These are phyloP conservation scores for Kodamaea sp. DNA, from an alignment of 1,139 yeast genomes.

Conservation along the genomic window DNA sequence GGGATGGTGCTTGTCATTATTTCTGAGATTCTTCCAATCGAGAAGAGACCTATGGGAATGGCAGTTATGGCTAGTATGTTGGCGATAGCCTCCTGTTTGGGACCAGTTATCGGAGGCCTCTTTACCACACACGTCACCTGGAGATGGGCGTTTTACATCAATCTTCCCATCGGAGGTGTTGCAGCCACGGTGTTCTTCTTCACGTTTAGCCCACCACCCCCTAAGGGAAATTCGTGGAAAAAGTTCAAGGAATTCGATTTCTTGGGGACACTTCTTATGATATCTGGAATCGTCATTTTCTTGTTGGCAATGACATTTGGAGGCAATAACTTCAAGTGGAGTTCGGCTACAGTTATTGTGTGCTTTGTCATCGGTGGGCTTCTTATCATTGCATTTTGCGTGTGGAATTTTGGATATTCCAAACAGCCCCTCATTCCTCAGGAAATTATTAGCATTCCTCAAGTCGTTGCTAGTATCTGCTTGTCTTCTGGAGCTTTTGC, in stretches of 20 bases:
- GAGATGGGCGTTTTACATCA: conserved; percentile 81
- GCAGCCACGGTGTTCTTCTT: conserved; percentile 47
- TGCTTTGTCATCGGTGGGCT: conserved; percentile 59
- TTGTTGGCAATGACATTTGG: conserved; percentile 57
- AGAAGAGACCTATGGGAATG: conserved; percentile 55
- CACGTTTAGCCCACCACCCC: conserved; percentile 60
- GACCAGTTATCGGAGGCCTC: conserved; percentile 73
- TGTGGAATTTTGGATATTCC: conserved; percentile 52
- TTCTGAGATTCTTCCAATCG: conserved; percentile 63
- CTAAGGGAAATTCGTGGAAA: conserved; percentile 38
- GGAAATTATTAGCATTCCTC: conserved; percentile 38
- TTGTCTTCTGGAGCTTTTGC: conserved; percentile 22
- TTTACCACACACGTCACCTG: conserved; percentile 61
- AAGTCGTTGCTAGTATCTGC: conserved; percentile 39
- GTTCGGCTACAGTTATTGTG: conserved; percentile 55
- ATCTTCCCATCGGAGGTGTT: conserved; percentile 66
- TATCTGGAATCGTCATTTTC: conserved; percentile 43
- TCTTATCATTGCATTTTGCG: conserved; percentile 35
- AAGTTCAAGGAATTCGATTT: conserved; percentile 50
- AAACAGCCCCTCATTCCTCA: conserved; percentile 48
- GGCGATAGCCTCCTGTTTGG: conserved; percentile 57
- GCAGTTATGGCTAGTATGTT: conserved; percentile 54
- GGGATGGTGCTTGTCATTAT: conserved; percentile 59
- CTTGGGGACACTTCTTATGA: conserved; percentile 44
- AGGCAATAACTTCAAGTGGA: conserved; percentile 49